phyloP scores from a whole-genome alignment of 768 basidiomycete genomes.

The Suillus americanus region DNA sequence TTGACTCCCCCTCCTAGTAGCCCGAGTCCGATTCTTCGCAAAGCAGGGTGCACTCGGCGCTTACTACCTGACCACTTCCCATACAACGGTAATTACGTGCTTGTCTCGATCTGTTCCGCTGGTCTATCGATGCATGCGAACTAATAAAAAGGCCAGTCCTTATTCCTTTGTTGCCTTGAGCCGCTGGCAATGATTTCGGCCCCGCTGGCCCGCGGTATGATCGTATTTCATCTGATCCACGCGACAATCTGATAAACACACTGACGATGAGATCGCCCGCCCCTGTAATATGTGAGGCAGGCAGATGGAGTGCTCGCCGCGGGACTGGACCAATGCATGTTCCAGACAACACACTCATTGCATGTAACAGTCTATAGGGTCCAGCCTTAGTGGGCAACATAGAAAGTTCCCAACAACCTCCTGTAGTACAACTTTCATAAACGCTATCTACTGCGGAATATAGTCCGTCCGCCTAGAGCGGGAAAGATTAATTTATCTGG shows the following conservation, averaged over 20 bases:
- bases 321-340: not conserved
- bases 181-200: slow-evolving; percentile 46
- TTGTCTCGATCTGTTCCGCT: not conserved
- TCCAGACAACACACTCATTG: not conserved
- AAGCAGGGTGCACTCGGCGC: not conserved
- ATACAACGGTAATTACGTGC: not conserved
- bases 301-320: not conserved
- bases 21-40: slow-evolving; percentile 3
- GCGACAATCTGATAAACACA: slow-evolving; percentile 8
- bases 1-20: not conserved
- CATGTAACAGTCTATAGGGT: not conserved
- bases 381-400: not conserved
- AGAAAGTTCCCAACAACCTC: not conserved
- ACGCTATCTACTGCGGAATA: not conserved
- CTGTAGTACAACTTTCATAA: not conserved
- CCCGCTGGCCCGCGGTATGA: slow-evolving; percentile 44
- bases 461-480: not conserved
- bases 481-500: not conserved
- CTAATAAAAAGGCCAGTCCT: not conserved
- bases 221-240: slow-evolving; percentile 59
- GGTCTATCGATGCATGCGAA: not conserved
- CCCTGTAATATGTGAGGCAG: not conserved
- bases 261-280: not conserved
- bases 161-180: not conserved
- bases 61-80: not conserved